phyloP scores from a whole-genome alignment of 106 monocot genomes.

The Gastrodia elata region DNA sequence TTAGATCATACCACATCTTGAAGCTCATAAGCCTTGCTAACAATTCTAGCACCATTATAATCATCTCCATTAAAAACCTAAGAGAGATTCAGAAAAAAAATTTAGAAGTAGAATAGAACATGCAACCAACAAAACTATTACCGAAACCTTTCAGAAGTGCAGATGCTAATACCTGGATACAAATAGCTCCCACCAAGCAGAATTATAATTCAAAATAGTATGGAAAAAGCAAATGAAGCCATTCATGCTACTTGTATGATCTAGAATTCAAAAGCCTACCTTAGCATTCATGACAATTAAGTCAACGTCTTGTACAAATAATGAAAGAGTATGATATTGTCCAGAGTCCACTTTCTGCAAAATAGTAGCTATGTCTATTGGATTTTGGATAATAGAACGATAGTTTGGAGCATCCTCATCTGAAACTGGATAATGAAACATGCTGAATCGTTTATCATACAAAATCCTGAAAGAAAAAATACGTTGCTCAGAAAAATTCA shows the following conservation, averaged over 20 bases:
- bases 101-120: neutral
- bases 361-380: constrained; percentile 93
- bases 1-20: constrained; percentile 67
- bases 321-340: constrained; percentile 51
- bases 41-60: constrained; percentile 84
- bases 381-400: constrained; percentile 75
- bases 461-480: constrained; percentile 50
- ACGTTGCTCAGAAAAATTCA: neutral
- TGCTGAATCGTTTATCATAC: constrained; percentile 78
- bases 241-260: neutral
- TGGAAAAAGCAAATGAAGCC: neutral
- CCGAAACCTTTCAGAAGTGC: neutral
- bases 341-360: constrained; percentile 89
- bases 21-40: constrained; percentile 93
- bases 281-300: constrained; percentile 92
- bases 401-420: constrained; percentile 96
- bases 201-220: neutral
- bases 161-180: neutral
- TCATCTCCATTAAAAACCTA: constrained; percentile 95
- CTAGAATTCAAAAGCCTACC: constrained; percentile 23
- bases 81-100: neutral
- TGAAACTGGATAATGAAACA: constrained; percentile 83
- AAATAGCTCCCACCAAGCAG: neutral
- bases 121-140: neutral
- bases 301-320: constrained; percentile 76